Evolutionary conservation across 1,139 yeast species (phyloP), one percentile per base, ranked within the genome.

Genomic region (Geotrichum macrosporum): DNA sequence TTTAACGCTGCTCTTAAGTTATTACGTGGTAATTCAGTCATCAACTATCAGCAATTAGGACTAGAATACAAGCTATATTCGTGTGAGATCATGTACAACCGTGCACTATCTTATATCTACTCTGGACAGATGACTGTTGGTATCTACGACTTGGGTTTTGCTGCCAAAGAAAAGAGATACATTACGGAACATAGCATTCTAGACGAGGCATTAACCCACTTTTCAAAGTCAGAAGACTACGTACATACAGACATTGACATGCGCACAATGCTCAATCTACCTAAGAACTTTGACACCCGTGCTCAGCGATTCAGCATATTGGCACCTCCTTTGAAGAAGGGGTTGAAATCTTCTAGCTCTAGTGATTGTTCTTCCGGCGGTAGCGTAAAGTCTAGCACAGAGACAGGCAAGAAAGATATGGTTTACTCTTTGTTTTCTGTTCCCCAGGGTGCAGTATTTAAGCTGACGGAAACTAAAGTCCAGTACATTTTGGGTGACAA

Each of bases 11-110:
- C 59, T 0, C 47, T 57, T 19, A 49, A 51, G 26, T 50, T 48
- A 31, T 42, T 57, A 33, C 50, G 61, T 2, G 60, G 60, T 18
- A 57, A 57, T 44, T 46, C 48, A 3, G 51, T 53, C 18, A 55
- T 57, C 39, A 59, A 57, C 39, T 57, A 57, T 37, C 51, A 50
- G 27, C 59, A 54, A 15, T 53, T 57, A 10, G 60, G 60, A 13
- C 44, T 57, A 31, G 53, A 46, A 6, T 55, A 50, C 40, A 52
- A 50, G 35, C 52, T 57, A 13, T 57, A 54, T 44, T 53, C 59
- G 5, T 57, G 60, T 35, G 60, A 57, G 33, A 53, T 57, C 36
- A 47, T 57, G 47, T 56, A 56, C 49, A 56, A 57, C 36, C 49
- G 56, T 12, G 58, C 59, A 19, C 47, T 57, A 27, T 50, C 56